Evolutionary conservation across 2,329 filamentous ascomycete species (phyloP).

Genomic region (Phialophora chinensis): DNA sequence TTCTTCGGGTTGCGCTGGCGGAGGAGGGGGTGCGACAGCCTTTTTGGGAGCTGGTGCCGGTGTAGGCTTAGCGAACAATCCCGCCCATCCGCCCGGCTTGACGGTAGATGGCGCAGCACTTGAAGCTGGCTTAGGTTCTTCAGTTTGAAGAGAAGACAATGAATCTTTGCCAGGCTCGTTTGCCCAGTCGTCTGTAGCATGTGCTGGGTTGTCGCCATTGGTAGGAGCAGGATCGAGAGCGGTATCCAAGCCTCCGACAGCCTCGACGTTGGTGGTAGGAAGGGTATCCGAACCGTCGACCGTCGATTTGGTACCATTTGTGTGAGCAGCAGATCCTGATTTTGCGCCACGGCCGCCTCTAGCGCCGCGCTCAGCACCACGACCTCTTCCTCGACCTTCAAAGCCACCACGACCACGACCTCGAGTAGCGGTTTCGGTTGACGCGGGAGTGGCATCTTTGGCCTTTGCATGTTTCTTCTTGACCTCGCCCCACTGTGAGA

Average conservation of each 20-base stretch:
- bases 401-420: slow-evolving; percentile 56
- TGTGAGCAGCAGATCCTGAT: slow-evolving; percentile 45
- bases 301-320: slow-evolving; percentile 50
- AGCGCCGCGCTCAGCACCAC: slow-evolving; percentile 51
- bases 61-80: slow-evolving; percentile 74
- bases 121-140: slow-evolving; percentile 43
- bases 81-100: slow-evolving; percentile 64
- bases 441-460: slow-evolving; percentile 49
- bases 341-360: slow-evolving; percentile 55
- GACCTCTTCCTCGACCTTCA: slow-evolving; percentile 54
- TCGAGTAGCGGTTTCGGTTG: slow-evolving; percentile 47
- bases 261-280: slow-evolving; percentile 37
- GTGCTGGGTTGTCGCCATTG: slow-evolving; percentile 38
- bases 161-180: slow-evolving; percentile 40
- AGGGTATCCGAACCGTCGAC: slow-evolving; percentile 28
- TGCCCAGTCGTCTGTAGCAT: slow-evolving; percentile 38
- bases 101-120: slow-evolving; percentile 28
- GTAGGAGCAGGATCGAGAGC: slow-evolving; percentile 36
- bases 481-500: slow-evolving; percentile 60
- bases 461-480: slow-evolving; percentile 60
- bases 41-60: slow-evolving; percentile 60
- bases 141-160: slow-evolving; percentile 40
- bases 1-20: slow-evolving; percentile 30
- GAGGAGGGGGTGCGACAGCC: slow-evolving; percentile 51
- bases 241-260: slow-evolving; percentile 40